Base-by-base conservation (phyloP, 768 basidiomycete species). In the Chlorophyllum brunneum region DNA sequence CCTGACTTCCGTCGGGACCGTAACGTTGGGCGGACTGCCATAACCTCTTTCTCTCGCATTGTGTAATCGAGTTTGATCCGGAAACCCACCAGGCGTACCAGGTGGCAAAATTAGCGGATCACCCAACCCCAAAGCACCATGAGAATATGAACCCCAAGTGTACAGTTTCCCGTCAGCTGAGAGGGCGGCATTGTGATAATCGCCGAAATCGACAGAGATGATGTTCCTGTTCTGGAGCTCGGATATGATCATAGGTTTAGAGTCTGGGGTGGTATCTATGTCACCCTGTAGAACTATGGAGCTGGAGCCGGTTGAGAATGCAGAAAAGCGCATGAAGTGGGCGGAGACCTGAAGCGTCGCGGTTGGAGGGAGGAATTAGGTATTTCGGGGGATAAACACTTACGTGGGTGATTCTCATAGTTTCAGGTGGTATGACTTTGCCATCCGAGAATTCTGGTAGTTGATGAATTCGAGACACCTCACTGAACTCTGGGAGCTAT, bases 151-250 rank as follows among this genome's bases (percentile, higher is more conserved):
- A 13, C 92, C 92, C 92, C 90, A 95, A 9, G 93, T 89, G 16
- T 86, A 70, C 22, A 93, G 71, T 62, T 83, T 78, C 13, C 95
- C 95, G 20, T 74, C 66, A 33, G 79, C 74, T 2, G 92, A 95
- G 60, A 97, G 72, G 1, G 95, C 95, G 30, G 83, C 89, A 62
- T 77, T 83, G 70, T 98, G 95, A 66, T 95, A 97, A 67, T 98
- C 95, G 4, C 95, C 95, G 45, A 93, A 77, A 11, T 86, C 85
- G 50, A 95, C 83, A 45, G 91, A 90, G 54, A 98, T 95, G 48
- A 98, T 81, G 31, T 77, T 74, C 57, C 71, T 79, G 58, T 88
- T 78, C 60, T 97, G 92, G 24, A 98, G 71, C 29, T 76, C 80
- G 1, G 87, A 84, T 3, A 89, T 73, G 53, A 92, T 72, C 29